These are phyloP conservation scores for Myxozyma neglecta DNA, from an alignment of 805 yeast genomes.

Conservation along the genomic window DNA sequence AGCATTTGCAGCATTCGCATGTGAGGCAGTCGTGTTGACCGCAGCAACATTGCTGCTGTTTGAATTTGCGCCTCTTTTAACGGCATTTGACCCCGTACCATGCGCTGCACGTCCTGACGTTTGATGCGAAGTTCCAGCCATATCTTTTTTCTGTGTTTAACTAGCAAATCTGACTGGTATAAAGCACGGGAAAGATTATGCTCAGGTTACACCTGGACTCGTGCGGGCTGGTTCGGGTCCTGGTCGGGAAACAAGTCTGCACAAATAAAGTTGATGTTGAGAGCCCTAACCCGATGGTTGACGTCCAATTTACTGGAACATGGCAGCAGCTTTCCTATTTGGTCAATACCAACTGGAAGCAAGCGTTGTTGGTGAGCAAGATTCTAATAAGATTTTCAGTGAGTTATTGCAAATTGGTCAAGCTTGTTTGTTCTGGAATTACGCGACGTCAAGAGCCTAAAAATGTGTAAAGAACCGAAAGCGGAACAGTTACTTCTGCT, in stretches of 20 bases:
- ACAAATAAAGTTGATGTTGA: no score
- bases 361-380: no score
- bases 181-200: not conserved
- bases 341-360: no score
- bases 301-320: not conserved
- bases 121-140: conserved; percentile 3
- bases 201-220: not conserved
- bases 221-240: no score
- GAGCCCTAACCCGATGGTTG: not conserved
- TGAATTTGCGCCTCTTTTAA: conserved; percentile 2
- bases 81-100: not conserved
- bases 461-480: no score
- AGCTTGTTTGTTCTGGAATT: no score
- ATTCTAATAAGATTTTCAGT: not conserved
- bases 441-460: no score
- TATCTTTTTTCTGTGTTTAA: not conserved
- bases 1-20: not conserved
- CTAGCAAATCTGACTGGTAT: not conserved
- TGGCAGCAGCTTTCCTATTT: no score
- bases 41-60: not conserved
- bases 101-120: not conserved
- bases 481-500: no score
- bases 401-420: not conserved
- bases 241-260: no score
- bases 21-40: not conserved